Evolutionary conservation across 2,329 filamentous ascomycete genomes (phyloP), one percentile per base, ranked within the genome.

Genomic region (Cytospora leucostoma): DNA sequence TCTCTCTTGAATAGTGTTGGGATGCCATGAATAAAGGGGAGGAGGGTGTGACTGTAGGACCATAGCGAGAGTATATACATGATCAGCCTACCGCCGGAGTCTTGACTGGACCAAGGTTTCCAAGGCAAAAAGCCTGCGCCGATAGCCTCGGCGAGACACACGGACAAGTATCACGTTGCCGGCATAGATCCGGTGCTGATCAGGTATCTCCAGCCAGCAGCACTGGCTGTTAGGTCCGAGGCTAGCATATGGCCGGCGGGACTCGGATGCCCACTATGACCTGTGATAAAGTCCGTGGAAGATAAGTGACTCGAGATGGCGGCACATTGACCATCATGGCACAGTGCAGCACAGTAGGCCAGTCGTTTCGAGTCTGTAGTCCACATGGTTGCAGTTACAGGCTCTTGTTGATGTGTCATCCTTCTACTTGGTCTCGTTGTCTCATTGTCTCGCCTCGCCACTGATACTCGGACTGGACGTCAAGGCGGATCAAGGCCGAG

Each of bases 331-430:
- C 27, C 38, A 52, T 44, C 57, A 49, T 35, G 52, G 59, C 63
- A 65, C 64, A 65, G 64, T 65, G 64, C 64, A 63, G 61, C 64
- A 65, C 64, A 65, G 64, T 63, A 61, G 61, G 61, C 64, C 57
- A 63, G 56, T 61, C 33, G 55, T 50, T 40, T 49, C 34, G n/a
- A 40, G 53, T 47, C 47, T 35, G 35, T 44, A 55, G 56, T 57
- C 60, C 64, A 65, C 60, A 60, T 65, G 64, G 56, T 17, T 47
- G 15, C 21, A 53, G 38, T 32, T 27, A 57, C 49, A 57, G 64
- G 61, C 57, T 61, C 51, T 54, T 27, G 27, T 51, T 13, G 34
- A 12, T 12, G 37, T 37, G 12, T 37, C 35, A 2, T 37, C 12
- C 35, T 40, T 44, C 54, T 27, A n/a, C 4, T 32, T 56, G 11